These are phyloP conservation scores for Flaveria trinervia DNA, from an alignment of 129 eudicot genomes.

Conservation along the genomic window DNA sequence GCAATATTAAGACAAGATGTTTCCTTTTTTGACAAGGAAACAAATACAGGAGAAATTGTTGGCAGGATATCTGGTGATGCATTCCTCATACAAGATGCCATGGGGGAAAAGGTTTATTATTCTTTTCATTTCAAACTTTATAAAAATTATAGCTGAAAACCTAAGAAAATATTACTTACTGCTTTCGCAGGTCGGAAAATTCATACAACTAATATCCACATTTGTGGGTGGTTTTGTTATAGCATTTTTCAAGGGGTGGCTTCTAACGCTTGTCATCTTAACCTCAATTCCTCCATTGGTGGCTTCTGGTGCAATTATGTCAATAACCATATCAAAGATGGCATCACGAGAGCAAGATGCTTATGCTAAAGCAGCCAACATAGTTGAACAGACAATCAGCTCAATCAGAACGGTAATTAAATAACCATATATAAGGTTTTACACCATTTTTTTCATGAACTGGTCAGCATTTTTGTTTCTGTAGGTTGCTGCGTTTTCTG, in stretches of 20 bases:
- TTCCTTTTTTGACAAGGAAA: constrained; percentile 19
- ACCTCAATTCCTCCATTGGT: constrained; percentile 56
- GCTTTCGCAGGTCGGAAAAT: constrained; percentile 71
- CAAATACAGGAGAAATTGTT: constrained; percentile 34
- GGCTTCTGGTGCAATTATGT: constrained; percentile 56
- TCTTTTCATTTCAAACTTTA: too few species aligned
- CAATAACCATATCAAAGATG: constrained; percentile 50
- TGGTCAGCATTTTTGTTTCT: not conserved
- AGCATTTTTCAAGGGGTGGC: constrained; percentile 75
- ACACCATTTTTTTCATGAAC: too few species aligned
- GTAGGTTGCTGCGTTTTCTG: constrained; percentile 76
- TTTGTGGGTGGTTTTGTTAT: constrained; percentile 67
- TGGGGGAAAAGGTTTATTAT: constrained; percentile 73
- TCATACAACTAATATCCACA: constrained; percentile 57
- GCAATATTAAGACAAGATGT: constrained; percentile 48
- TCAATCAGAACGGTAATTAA: constrained; percentile 71
- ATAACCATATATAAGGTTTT: too few species aligned
- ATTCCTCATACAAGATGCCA: constrained; percentile 82
- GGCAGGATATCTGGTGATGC: constrained; percentile 78
- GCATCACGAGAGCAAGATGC: constrained; percentile 66
- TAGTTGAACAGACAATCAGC: constrained; percentile 81
- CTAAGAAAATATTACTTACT: too few species aligned
- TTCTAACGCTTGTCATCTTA: constrained; percentile 78
- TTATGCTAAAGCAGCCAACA: constrained; percentile 72
- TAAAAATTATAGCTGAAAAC: too few species aligned